Percentiles rank a stretch among this genome's conserved stretches.
Conservation (phyloP, 1,284 basidiomycete genomes). For the Apiotrichum siamense region DNA sequence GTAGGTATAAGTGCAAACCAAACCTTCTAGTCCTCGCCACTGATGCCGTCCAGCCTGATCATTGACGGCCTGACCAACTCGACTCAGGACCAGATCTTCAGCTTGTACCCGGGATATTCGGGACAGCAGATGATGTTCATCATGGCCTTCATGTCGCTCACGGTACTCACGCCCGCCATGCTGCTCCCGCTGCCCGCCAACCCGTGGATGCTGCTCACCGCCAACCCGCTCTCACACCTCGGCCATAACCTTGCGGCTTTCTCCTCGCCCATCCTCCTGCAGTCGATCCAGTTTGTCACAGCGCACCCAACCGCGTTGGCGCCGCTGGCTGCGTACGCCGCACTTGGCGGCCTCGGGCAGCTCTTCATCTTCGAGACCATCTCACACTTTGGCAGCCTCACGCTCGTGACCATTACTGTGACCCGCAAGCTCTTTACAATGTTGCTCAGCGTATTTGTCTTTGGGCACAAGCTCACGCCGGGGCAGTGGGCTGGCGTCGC, state of each 20-base stretch:
- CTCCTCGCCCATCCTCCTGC: slow-evolving; percentile 60
- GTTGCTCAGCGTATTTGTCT: slow-evolving; percentile 88
- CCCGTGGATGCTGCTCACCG: slow-evolving; percentile 26
- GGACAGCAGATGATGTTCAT: slow-evolving; percentile 99
- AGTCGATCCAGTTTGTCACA: slow-evolving; percentile 67
- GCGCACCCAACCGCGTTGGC: slow-evolving; percentile 70
- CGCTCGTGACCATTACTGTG: slow-evolving; percentile 86
- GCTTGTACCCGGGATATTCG: slow-evolving; percentile 36
- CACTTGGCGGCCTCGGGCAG: slow-evolving; percentile 89
- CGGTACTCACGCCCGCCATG: slow-evolving; percentile 60
- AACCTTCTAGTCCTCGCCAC: background rate
- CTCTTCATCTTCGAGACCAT: slow-evolving; percentile 98
- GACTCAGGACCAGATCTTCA: slow-evolving; percentile 97
- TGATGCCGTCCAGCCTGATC: slow-evolving; percentile 59
- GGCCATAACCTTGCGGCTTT: slow-evolving; percentile 22
- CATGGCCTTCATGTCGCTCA: slow-evolving; percentile 64
- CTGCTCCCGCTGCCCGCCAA: slow-evolving; percentile 41
- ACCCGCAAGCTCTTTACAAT: slow-evolving; percentile 99
- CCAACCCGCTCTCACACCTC: slow-evolving; percentile 48
- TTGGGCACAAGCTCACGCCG: slow-evolving; percentile 73
- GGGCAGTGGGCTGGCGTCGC: slow-evolving; percentile 89
- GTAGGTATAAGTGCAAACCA: slow-evolving; percentile 21
- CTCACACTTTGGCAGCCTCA: slow-evolving; percentile 89
- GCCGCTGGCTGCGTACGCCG: slow-evolving; percentile 77
- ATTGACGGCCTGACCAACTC: slow-evolving; percentile 93